Evolutionary conservation across 148 eudicot species (phyloP).

Genomic region (Chenopodium suecicum): DNA sequence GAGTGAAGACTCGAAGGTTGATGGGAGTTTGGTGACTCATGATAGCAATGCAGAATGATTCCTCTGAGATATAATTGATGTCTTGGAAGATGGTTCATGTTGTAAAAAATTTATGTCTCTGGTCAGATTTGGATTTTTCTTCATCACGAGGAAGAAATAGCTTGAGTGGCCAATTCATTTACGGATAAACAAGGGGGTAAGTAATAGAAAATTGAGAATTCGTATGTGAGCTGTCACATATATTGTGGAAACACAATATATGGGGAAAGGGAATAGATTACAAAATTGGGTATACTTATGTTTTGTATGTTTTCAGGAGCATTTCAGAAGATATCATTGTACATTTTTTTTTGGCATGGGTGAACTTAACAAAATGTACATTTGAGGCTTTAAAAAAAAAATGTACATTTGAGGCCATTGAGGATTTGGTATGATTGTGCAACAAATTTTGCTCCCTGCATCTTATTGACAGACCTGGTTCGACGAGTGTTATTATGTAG

Average conservation of each 20-base stretch:
- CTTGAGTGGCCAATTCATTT: background rate
- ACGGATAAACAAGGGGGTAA: background rate
- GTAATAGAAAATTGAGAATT: background rate
- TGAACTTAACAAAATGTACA: background rate
- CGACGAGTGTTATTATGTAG: background rate
- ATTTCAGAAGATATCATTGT: background rate
- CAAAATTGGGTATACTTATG: background rate
- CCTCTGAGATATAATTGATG: background rate
- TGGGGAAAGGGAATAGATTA: background rate
- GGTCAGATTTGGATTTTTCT: background rate
- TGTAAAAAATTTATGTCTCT: background rate
- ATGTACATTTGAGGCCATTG: background rate
- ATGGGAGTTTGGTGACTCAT: constrained; percentile 19
- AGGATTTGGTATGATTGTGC: background rate
- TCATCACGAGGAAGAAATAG: background rate
- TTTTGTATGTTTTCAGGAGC: background rate
- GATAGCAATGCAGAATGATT: background rate
- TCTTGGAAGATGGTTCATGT: background rate
- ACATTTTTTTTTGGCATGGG: background rate
- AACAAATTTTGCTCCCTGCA: background rate
- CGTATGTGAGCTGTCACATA: background rate
- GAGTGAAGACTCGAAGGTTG: constrained; percentile 15
- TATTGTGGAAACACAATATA: no score
- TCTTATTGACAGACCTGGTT: background rate
- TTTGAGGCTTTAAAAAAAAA: background rate